A percentile compares a stretch with the other conserved stretches of the same genome.
Evolutionary conservation across 108 stramenopile species (phyloP).

Genomic region (Fistulifera solaris): DNA sequence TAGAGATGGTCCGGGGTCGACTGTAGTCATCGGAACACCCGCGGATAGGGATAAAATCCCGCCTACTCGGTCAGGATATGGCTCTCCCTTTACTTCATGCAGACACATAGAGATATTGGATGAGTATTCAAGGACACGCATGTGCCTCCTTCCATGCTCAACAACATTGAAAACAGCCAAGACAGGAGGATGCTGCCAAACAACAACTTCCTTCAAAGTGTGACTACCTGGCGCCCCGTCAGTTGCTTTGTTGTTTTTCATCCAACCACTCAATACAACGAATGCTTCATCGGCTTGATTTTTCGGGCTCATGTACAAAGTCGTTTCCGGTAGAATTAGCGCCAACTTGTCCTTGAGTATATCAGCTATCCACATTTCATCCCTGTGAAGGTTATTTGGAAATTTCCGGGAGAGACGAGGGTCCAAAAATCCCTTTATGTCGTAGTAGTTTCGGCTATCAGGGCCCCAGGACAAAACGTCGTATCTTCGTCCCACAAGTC

Average conservation of each 20-base stretch:
- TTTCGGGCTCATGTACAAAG: constrained; percentile 76
- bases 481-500: constrained; percentile 91
- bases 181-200: constrained; percentile 86
- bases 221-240: constrained; percentile 47
- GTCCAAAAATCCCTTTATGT: constrained; percentile 58
- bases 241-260: constrained; percentile 56
- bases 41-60: constrained; percentile 79
- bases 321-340: constrained; percentile 79
- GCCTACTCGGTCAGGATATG: constrained; percentile 81
- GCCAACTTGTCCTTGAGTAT: constrained; percentile 78
- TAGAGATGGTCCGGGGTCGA: constrained; percentile 67
- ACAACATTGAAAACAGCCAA: constrained; percentile 93
- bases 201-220: constrained; percentile 94
- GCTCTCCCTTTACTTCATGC: constrained; percentile 86
- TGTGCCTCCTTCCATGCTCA: constrained; percentile 92
- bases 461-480: constrained; percentile 94
- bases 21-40: constrained; percentile 85
- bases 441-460: constrained; percentile 80
- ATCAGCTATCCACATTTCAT: constrained; percentile 88
- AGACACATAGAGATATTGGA: constrained; percentile 84
- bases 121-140: constrained; percentile 88
- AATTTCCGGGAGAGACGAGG: constrained; percentile 67
- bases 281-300: constrained; percentile 79
- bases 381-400: constrained; percentile 50
- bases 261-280: constrained; percentile 82